Base-by-base conservation (phyloP, 306 rosid genomes). In the Trichosanthes cucumerina region DNA sequence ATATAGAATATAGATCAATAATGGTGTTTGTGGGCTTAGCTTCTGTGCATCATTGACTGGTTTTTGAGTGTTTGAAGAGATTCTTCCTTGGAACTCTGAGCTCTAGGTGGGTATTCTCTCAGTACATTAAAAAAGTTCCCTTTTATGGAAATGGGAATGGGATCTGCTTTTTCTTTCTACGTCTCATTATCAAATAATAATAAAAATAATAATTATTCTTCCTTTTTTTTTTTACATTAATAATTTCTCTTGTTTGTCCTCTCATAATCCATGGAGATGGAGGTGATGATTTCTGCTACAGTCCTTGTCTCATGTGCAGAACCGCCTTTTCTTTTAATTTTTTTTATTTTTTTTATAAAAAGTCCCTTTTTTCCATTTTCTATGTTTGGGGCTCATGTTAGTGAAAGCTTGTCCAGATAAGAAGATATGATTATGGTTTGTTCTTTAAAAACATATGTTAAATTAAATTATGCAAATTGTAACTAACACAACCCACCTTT, bases 81-180 rank as follows among this genome's bases (percentile, higher is more conserved):
- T 87, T 88, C 96, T 89, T 85, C 86, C 88, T 87, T 84, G 58
- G 87, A 90, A 85, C 88, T 89, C 89, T 90, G 91, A 87, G 87
- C 74, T 38, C 16, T 43, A 69, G 21, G 50, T 87, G 82, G 91
- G 90, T 85, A 88, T 91, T 89, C 85, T 81, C 87, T 78, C 31
- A 69, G 90, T 82, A 88, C 92, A 88, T 78, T 86, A 82, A 80
- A 88, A 91, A 91, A 87, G 88, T 79, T 68, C 91, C 91, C 81
- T 92, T 87, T 90, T 89, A 86, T 84, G 92, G 93, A 90, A 90
- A 88, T 82, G 88, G 86, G 96, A 85, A 2, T 85, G 86, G 84
- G 89, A 93, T 88, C 89, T 86, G 54, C 63, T 78, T 66, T 90
- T 78, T 66, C 23, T 76, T 88, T 88, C 80, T 80, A 81, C 84